Evolutionary conservation across 2,329 filamentous ascomycete species (phyloP), one percentile per base, ranked within the genome.

Genomic region (Fusarium illudens): DNA sequence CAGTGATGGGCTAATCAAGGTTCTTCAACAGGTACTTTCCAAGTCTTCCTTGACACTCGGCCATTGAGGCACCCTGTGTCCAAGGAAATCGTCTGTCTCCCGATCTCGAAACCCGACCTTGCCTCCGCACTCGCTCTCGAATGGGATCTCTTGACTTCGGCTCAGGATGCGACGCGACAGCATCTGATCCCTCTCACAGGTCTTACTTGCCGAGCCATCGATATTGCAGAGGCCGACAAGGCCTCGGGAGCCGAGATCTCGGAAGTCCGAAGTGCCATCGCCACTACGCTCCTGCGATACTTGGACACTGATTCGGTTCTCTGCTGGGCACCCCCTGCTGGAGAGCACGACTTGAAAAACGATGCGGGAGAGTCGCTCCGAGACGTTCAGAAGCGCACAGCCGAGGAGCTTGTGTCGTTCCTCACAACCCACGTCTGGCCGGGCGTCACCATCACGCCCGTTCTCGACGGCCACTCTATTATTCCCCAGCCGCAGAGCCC

Each of bases 131-230:
- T 99, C 66, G 96, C 95, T 4, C 82, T 96, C 44, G 96, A 99
- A 83, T 99, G 96, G 96, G 94, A 97, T 77, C 84, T 91, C 50
- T 86, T 99, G 64, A 86, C 90, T 22, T 92, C 92, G 13, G 89
- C 92, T 3, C 90, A 94, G 76, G 93, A 98, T 79, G 93, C 94
- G 0, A 86, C 94, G 36, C 92, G 91, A 77, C 88, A 92, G 62
- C 93, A 98, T 80, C 88, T 96, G 49, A 95, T 97, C 70, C 96
- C 96, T 13, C 83, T 99, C 67, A 98, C 94, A 3, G 94, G 93
- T 49, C 87, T 97, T 15, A 84, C 90, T 20, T 93, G 93, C 66
- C 90, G 96, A 46, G 95, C 94, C 0, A 79, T 95, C 29, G 95
- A 98, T 76, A 92, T 98, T 58, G 84, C 84, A 49, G 84, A 84